Base-by-base conservation (phyloP, 2,329 filamentous ascomycete genomes). In the Colletotrichum sp. region DNA sequence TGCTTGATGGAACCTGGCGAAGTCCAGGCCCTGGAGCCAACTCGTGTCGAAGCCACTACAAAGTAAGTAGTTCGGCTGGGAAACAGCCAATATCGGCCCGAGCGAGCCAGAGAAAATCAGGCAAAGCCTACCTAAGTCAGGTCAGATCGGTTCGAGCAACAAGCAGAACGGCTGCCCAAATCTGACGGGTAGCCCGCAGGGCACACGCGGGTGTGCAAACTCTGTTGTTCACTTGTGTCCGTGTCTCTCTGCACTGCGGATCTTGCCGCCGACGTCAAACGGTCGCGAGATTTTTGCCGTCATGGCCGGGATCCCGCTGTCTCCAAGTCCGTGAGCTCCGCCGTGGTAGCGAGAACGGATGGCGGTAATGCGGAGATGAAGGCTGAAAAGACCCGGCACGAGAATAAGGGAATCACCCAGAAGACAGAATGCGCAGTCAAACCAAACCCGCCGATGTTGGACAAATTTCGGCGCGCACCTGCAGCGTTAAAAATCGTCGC, bases 151-250 rank as follows among this genome's bases (percentile, higher is more conserved):
- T 61, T 59, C 36, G 34, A 61, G 36, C 61, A 66, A 61, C 13
- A 74, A 66, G 68, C 68, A 71, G 68, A 62, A 66, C 59, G 64
- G 48, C 72, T 71, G 72, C 68, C 72, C 72, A 66, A 52, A 21
- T 55, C 43, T 58, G n/a, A 59, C 48, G 71, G 59, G 71, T 52
- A 62, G 71, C 26, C 63, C 63, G 52, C 64, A 30, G 56, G 38
- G n/a, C 59, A 30, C 67, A 21, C 48, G 68, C 68, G 62, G 72
- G n/a, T 59, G 48, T 43, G 32, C 71, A 73, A 48, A 71, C 66
- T 43, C 52, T 74, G 58, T 28, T 48, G 38, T 48, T 48, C 34
- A 64, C 21, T 16, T 12, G 32, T 61, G 55, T 43, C 61, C 63
- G 68, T 56, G n/a, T 66, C 38, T 38, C 62, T 71, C 58, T 65